Conservation (phyloP, 305 asterid genomes). For the Solanum chacoense region DNA sequence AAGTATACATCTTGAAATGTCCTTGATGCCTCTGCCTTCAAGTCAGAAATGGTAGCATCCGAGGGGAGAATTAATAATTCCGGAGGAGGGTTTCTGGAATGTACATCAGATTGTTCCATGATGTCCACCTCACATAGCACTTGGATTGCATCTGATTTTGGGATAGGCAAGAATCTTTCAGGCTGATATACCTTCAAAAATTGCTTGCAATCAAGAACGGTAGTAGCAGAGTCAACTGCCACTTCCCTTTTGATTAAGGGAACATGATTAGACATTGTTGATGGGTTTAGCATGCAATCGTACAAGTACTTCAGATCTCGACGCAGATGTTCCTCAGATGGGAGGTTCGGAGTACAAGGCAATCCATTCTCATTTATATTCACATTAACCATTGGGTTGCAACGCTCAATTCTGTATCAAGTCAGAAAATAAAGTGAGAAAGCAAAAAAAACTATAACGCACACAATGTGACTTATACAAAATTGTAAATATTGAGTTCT, state of each 20-base stretch:
- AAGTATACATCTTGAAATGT: constrained; percentile 73
- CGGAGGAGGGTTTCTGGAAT: constrained; percentile 51
- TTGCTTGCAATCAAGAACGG: constrained; percentile 79
- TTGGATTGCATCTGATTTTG: constrained; percentile 36
- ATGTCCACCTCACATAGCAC: constrained; percentile 73
- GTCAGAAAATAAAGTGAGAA: neutral
- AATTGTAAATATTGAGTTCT: neutral
- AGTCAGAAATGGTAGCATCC: constrained; percentile 74
- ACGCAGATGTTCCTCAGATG: constrained; percentile 50
- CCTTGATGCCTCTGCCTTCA: constrained; percentile 69
- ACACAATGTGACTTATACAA: neutral
- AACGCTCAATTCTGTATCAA: constrained; percentile 61
- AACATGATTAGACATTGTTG: constrained; percentile 32
- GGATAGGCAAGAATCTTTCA: constrained; percentile 17
- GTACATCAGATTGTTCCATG: constrained; percentile 38
- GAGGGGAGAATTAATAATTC: constrained; percentile 55
- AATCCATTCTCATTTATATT: constrained; percentile 8
- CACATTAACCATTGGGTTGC: constrained; percentile 25
- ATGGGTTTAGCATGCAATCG: constrained; percentile 63
- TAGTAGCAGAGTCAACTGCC: constrained; percentile 38
- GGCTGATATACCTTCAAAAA: constrained; percentile 68
- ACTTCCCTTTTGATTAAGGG: constrained; percentile 32
- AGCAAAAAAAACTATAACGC: neutral
- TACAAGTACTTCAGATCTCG: constrained; percentile 61
- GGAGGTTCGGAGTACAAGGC: constrained; percentile 19